Conservation (phyloP, 371 early-diverging fungal genomes). For the Syncephalastrum sp. region DNA sequence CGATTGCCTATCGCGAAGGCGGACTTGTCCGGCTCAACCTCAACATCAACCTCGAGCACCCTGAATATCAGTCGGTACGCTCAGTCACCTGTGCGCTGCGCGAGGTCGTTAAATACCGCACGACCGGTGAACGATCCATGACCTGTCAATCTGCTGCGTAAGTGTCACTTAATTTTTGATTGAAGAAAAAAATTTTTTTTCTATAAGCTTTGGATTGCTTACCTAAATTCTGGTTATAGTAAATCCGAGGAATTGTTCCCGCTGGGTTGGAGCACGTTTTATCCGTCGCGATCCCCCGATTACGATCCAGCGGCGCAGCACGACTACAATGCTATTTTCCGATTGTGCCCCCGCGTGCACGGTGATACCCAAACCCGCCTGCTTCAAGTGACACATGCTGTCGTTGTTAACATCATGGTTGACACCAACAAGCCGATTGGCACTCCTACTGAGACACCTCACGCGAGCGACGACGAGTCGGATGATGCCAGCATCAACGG, state of each 20-base stretch:
- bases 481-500: constrained; percentile 5
- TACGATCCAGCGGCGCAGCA: constrained; percentile 19
- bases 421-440: constrained; percentile 15
- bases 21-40: constrained; percentile 42
- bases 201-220: not conserved
- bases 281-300: constrained; percentile 18
- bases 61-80: constrained; percentile 30
- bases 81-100: constrained; percentile 46
- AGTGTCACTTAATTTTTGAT: not conserved
- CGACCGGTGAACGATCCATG: constrained; percentile 23
- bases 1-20: constrained; percentile 47
- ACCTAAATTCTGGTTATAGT: not conserved
- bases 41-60: constrained; percentile 28
- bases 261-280: constrained; percentile 29
- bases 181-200: not conserved
- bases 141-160: constrained; percentile 11
- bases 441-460: not conserved
- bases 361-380: constrained; percentile 26
- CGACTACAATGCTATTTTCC: constrained; percentile 28
- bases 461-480: constrained; percentile 7
- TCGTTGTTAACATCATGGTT: constrained; percentile 27
- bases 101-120: constrained; percentile 46
- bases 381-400: constrained; percentile 21
- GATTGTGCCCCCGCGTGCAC: constrained; percentile 34
- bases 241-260: constrained; percentile 25